Percentiles rank a stretch among this genome's conserved stretches.
Conservation (phyloP, 805 yeast genomes). For the Candida broadrunensis region DNA sequence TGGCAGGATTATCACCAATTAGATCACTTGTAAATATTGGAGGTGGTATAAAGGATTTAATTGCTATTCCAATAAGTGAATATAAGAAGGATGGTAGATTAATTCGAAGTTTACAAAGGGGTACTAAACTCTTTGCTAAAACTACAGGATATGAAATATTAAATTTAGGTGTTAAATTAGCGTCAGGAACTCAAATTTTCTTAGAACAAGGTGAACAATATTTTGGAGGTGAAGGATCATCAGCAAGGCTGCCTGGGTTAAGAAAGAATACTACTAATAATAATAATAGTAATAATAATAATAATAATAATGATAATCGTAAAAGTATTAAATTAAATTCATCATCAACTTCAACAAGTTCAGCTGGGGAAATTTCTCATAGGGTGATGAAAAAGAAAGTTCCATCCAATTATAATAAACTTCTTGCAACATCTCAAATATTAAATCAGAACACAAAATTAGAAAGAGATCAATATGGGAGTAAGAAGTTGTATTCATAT, state of each 20-base stretch:
- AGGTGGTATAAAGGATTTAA: slow-evolving; percentile 69
- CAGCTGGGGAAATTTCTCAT: neutral
- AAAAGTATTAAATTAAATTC: neutral
- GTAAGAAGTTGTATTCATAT: slow-evolving; percentile 25
- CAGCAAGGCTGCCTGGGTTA: slow-evolving; percentile 34
- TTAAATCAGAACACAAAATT: slow-evolving; percentile 16
- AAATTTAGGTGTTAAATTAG: slow-evolving; percentile 78
- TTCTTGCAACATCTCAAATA: slow-evolving; percentile 25
- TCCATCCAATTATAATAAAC: slow-evolving; percentile 3
- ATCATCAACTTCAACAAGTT: slow-evolving; percentile 1
- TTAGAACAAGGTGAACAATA: slow-evolving; percentile 78
- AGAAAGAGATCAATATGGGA: slow-evolving; percentile 17
- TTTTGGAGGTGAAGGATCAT: slow-evolving; percentile 70
- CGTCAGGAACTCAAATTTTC: slow-evolving; percentile 82
- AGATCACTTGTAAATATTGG: slow-evolving; percentile 75
- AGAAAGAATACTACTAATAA: slow-evolving; percentile 6
- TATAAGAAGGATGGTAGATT: slow-evolving; percentile 71
- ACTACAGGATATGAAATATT: slow-evolving; percentile 79
- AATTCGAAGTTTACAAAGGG: slow-evolving; percentile 68
- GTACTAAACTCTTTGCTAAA: slow-evolving; percentile 68
- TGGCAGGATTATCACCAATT: slow-evolving; percentile 83
- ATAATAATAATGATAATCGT: slow-evolving; percentile 1
- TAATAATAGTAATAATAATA: neutral
- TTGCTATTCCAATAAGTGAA: slow-evolving; percentile 71
- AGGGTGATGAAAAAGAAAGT: neutral